Percentiles rank a stretch among this genome's conserved stretches.
These are phyloP conservation scores for Linaria vulgaris DNA, from an alignment of 257 asterid species.

Conservation along the genomic window DNA sequence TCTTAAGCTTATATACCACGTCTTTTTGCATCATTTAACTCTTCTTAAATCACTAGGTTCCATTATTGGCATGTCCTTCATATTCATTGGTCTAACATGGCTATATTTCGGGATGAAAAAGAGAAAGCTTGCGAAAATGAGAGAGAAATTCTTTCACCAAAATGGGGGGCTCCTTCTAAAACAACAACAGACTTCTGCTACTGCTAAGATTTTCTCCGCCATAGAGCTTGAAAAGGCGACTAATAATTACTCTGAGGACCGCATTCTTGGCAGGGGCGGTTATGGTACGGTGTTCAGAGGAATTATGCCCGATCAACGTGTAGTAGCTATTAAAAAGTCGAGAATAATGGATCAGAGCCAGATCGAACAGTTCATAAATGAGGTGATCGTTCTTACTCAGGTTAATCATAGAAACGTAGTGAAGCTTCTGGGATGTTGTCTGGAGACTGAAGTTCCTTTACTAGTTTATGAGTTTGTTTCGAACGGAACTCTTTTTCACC, in stretches of 20 bases:
- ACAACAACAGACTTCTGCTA: constrained; percentile 38
- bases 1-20: not conserved
- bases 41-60: constrained; percentile 17
- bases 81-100: constrained; percentile 26
- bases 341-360: constrained; percentile 33
- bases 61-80: constrained; percentile 24
- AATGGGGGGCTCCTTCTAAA: constrained; percentile 54
- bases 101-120: constrained; percentile 30
- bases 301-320: constrained; percentile 25
- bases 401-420: too few species aligned
- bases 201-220: constrained; percentile 25
- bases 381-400: constrained; percentile 32
- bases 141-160: constrained; percentile 50
- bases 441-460: too few species aligned
- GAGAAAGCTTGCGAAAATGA: constrained; percentile 29
- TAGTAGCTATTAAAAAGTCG: constrained; percentile 39
- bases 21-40: not conserved
- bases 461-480: too few species aligned
- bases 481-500: not conserved
- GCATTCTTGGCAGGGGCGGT: constrained; percentile 32
- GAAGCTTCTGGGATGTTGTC: too few species aligned
- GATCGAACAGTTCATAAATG: constrained; percentile 37
- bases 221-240: constrained; percentile 34
- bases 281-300: constrained; percentile 36
- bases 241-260: constrained; percentile 27